phyloP scores from a whole-genome alignment of 2,329 filamentous ascomycete species.

The Atkinsonella hypoxylon region DNA sequence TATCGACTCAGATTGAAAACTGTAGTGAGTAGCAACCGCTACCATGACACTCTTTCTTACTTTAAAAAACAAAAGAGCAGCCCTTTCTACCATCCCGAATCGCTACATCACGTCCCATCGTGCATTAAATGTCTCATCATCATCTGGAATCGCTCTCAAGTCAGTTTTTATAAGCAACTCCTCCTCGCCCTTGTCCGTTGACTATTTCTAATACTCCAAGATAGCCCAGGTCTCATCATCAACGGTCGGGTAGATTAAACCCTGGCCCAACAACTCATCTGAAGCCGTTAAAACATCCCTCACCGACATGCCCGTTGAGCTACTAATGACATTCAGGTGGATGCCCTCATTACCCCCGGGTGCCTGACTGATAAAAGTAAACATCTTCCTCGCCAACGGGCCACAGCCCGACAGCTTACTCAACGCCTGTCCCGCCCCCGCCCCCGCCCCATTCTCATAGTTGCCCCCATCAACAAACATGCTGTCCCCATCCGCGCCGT shows the following conservation, averaged over 20 bases:
- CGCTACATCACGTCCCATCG: neutral
- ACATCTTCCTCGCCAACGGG: constrained; percentile 55
- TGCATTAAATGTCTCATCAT: constrained; percentile 6
- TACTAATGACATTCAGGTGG: constrained; percentile 66
- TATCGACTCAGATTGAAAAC: neutral
- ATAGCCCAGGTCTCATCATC: constrained; percentile 90
- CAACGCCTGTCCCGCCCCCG: constrained; percentile 25
- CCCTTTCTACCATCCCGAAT: neutral
- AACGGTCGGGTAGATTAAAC: constrained; percentile 78
- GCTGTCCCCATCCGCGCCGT: constrained; percentile 24
- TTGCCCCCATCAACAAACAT: constrained; percentile 45
- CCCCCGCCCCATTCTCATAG: constrained; percentile 27
- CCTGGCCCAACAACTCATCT: constrained; percentile 64
- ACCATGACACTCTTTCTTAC: neutral
- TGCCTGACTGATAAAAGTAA: constrained; percentile 51
- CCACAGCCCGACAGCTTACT: constrained; percentile 37
- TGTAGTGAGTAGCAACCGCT: neutral
- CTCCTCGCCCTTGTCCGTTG: neutral
- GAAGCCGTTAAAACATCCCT: constrained; percentile 64
- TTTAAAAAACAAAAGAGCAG: neutral
- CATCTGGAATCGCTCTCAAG: no score
- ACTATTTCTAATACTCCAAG: constrained; percentile 38
- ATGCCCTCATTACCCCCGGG: constrained; percentile 71
- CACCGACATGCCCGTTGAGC: constrained; percentile 50
- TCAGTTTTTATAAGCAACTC: neutral